phyloP scores from a whole-genome alignment of 192 early-diverging fungal genomes.

The Helicostylum pulchrum region DNA sequence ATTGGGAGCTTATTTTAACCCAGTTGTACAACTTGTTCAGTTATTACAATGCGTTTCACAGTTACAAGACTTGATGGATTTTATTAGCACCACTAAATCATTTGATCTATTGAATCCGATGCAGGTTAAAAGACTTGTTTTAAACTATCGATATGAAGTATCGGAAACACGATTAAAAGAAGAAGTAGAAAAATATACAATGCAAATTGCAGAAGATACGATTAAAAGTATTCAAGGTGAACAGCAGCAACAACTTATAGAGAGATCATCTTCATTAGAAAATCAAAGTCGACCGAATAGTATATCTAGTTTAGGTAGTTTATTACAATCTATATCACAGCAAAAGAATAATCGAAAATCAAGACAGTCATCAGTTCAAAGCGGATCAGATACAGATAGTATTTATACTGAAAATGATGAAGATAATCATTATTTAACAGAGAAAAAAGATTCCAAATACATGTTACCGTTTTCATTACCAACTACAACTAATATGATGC shows the following conservation, averaged over 20 bases:
- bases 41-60: conserved; percentile 79
- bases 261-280: background rate
- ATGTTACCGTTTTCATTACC: conserved; percentile 61
- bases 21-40: conserved; percentile 77
- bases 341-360: conserved; percentile 20
- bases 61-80: conserved; percentile 67
- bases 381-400: background rate
- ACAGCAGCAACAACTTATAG: conserved; percentile 3
- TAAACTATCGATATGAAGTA: conserved; percentile 86
- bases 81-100: conserved; percentile 69
- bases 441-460: conserved; percentile 52
- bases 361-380: conserved; percentile 37
- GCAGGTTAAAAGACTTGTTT: conserved; percentile 71
- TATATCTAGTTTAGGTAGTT: conserved; percentile 14
- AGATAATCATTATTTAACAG: conserved; percentile 44
- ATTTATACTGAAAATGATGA: conserved; percentile 36
- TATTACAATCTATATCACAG: background rate
- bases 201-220: conserved; percentile 69
- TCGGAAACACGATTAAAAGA: conserved; percentile 67
- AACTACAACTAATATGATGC: conserved; percentile 45
- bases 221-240: conserved; percentile 30
- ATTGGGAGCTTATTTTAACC: conserved; percentile 53
- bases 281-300: conserved; percentile 20
- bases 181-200: conserved; percentile 75
- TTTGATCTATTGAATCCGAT: conserved; percentile 65